A percentile compares a stretch with the other conserved stretches of the same genome.
These are phyloP conservation scores for Blumeria hordei DNA, from an alignment of 2,329 filamentous ascomycete species.

Conservation along the genomic window DNA sequence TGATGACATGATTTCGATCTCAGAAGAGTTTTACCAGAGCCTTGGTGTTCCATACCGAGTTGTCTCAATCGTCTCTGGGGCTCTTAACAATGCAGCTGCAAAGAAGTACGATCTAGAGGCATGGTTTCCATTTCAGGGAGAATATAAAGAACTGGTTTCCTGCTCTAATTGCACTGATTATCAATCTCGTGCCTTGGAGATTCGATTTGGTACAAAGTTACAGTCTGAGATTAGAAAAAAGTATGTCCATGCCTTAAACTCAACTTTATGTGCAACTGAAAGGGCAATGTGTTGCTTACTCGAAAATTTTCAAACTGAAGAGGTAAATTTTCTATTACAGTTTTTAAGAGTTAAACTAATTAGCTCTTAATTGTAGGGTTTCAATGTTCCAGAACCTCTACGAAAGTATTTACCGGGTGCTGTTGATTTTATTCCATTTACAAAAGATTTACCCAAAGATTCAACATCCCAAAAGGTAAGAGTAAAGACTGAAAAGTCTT, in stretches of 20 bases:
- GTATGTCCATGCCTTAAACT: slow-evolving; percentile 84
- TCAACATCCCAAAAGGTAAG: slow-evolving; percentile 30
- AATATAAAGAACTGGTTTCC: slow-evolving; percentile 95
- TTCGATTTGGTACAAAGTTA: slow-evolving; percentile 72
- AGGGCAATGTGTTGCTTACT: slow-evolving; percentile 81
- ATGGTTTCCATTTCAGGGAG: slow-evolving; percentile 86
- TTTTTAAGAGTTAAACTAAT: not conserved
- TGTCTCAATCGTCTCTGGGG: slow-evolving; percentile 86
- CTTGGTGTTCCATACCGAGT: slow-evolving; percentile 76
- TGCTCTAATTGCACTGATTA: slow-evolving; percentile 98
- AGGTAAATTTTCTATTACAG: slow-evolving; percentile 25
- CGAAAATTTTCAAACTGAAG: slow-evolving; percentile 88
- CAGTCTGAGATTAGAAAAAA: slow-evolving; percentile 69
- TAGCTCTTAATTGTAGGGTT: slow-evolving; percentile 25
- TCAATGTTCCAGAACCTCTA: slow-evolving; percentile 59
- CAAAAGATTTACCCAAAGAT: slow-evolving; percentile 65
- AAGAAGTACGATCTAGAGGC: slow-evolving; percentile 96
- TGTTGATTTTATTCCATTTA: slow-evolving; percentile 72
- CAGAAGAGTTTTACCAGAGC: slow-evolving; percentile 87
- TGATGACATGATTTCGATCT: slow-evolving; percentile 73
- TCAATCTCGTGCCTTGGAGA: slow-evolving; percentile 81
- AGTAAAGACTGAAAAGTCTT: no score
- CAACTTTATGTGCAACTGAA: slow-evolving; percentile 74
- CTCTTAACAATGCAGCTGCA: slow-evolving; percentile 65
- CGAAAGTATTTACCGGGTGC: slow-evolving; percentile 77